These are phyloP conservation scores for Cetraspora pellucida DNA, from an alignment of 192 early-diverging fungal species.

Conservation along the genomic window DNA sequence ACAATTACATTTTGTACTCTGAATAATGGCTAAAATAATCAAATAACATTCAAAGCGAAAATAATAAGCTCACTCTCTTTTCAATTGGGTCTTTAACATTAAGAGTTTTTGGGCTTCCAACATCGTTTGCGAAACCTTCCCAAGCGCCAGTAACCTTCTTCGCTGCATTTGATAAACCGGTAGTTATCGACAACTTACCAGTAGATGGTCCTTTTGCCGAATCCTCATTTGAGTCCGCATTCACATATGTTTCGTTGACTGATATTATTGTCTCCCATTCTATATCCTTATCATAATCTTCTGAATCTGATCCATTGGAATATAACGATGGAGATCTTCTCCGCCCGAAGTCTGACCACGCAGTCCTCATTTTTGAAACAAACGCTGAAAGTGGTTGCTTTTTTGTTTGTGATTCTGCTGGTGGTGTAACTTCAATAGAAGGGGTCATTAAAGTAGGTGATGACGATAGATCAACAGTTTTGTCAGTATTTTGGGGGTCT, in stretches of 20 bases:
- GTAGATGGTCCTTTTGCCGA: not conserved
- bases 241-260: not conserved
- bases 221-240: not conserved
- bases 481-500: not conserved
- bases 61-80: constrained; percentile 1
- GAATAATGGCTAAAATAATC: not conserved
- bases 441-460: not conserved
- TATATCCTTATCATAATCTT: not conserved
- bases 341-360: not conserved
- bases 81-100: constrained; percentile 3
- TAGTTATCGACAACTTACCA: not conserved
- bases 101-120: not conserved
- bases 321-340: not conserved
- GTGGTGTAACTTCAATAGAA: not conserved
- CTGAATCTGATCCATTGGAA: constrained; percentile 6
- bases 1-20: not conserved
- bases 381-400: constrained; percentile 1
- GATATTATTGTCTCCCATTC: constrained; percentile 2
- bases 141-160: constrained; percentile 9
- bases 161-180: not conserved
- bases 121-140: constrained; percentile 18
- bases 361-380: constrained; percentile 24
- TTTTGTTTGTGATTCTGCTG: not conserved
- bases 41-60: not conserved
- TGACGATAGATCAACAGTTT: too few species aligned